Evolutionary conservation across 129 eudicot genomes (phyloP).

Genomic region (Cynara cardunculus): DNA sequence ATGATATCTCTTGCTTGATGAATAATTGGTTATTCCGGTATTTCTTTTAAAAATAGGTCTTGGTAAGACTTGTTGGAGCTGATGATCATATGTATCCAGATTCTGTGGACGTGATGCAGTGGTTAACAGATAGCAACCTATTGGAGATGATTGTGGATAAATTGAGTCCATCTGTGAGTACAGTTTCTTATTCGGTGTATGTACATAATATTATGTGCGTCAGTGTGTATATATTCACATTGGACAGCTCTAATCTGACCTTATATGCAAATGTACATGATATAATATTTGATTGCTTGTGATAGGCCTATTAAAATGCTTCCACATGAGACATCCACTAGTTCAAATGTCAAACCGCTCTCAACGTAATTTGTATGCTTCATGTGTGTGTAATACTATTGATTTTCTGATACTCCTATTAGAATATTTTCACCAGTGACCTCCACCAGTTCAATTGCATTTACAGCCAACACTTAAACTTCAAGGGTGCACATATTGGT

Average conservation of each 20-base stretch:
- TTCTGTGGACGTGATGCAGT: conserved; percentile 67
- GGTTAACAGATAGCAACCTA: conserved; percentile 73
- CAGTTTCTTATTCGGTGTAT: neutral
- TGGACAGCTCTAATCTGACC: neutral
- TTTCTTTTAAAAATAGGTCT: conserved; percentile 43
- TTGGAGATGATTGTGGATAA: conserved; percentile 82
- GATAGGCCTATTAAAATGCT: neutral
- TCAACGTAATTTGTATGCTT: neutral
- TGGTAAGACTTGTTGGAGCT: conserved; percentile 65
- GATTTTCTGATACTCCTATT: neutral
- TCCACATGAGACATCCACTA: neutral
- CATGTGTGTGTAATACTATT: neutral
- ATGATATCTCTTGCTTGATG: neutral
- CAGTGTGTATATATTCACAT: neutral
- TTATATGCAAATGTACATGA: neutral
- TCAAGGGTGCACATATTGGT: neutral
- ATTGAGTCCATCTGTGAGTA: conserved; percentile 59
- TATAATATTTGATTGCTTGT: neutral
- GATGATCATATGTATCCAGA: conserved; percentile 73
- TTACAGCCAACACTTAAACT: neutral
- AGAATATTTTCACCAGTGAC: neutral
- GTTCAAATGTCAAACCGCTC: neutral
- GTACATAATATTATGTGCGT: neutral
- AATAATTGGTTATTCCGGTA: conserved; percentile 4
- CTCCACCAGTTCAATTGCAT: neutral